Evolutionary conservation across 805 yeast species (phyloP).

Genomic region (Isabelozyma pseudorhagii): DNA sequence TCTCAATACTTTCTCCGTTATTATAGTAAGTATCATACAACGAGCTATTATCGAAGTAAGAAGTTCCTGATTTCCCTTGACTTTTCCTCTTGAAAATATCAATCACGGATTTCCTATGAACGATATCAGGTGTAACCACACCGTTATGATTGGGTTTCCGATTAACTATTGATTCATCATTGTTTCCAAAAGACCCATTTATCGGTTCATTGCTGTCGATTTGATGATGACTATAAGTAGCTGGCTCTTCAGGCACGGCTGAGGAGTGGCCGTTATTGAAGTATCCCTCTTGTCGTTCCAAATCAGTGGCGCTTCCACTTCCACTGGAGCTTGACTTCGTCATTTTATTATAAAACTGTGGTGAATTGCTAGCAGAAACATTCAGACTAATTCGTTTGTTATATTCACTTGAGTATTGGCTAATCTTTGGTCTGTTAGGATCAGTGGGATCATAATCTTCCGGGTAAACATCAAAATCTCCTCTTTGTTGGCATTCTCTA

Average conservation of each 20-base stretch:
- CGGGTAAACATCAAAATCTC: constrained; percentile 68
- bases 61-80: constrained; percentile 21
- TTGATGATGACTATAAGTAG: background rate
- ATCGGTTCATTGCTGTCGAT: constrained; percentile 15
- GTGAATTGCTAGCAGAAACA: constrained; percentile 1
- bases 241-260: background rate
- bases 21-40: constrained; percentile 30
- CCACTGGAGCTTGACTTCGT: background rate
- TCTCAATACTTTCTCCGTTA: constrained; percentile 29
- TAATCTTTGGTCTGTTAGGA: constrained; percentile 56
- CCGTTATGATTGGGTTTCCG: background rate
- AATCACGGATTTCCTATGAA: background rate
- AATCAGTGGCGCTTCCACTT: constrained; percentile 1
- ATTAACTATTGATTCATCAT: constrained; percentile 3
- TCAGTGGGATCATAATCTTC: constrained; percentile 76
- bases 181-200: background rate
- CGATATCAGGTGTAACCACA: background rate
- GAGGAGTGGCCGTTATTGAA: background rate
- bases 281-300: constrained; percentile 1
- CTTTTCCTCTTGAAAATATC: constrained; percentile 21
- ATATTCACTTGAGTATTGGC: constrained; percentile 32
- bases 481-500: constrained; percentile 64
- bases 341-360: background rate
- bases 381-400: constrained; percentile 5
- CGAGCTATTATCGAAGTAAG: constrained; percentile 25